Base-by-base conservation (phyloP, 2,329 filamentous ascomycete genomes). In the Arthrobotrys conoides region DNA sequence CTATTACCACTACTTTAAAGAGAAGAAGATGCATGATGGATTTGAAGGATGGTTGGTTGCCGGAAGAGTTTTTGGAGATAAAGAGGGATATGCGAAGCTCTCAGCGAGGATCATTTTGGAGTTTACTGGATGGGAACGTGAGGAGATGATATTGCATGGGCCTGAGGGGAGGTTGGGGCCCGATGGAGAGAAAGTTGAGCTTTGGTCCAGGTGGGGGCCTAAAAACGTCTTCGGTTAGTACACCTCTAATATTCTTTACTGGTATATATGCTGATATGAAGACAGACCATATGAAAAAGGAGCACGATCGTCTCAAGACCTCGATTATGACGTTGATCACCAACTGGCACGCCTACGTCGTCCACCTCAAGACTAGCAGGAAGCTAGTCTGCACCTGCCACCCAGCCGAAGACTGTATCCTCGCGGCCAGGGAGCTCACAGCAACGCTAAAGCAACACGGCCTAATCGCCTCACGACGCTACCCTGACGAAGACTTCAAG, bases 41-140 rank as follows among this genome's bases (percentile, higher is more conserved):
- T 63, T 55, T 12, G 73, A 77, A 22, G 27, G 24, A n/a, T 77
- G 73, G 73, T 20, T 77, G 4, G 30, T 77, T 1, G 63, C 63
- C 10, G 73, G 67, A 2, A 63, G 57, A 18, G 73, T 71, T 9
- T 77, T 71, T 24, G 24, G 20, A 0, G 65, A 33, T 24, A 69
- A 46, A 4, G 61, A 71, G 2, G 73, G 59, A 20, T 77, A 77
- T 27, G 73, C 73, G 10, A 61, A 20, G 55, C 20, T 77, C 16
- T 51, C 16, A 1, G 73, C 73, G 10, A 77, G 36, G 44, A 64
- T 71, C 33, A 68, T 57, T 3, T 53, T 77, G 9, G 73, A 67
- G 44, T 77, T 77, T 61, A 57, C 30, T 0, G 73, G 73, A 4
- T 77, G 67, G 67, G 33, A 20, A 49, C 9, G 59, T 36, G 44